Evolutionary conservation across 2,329 filamentous ascomycete species (phyloP).

Genomic region (Metarhizium sp.): DNA sequence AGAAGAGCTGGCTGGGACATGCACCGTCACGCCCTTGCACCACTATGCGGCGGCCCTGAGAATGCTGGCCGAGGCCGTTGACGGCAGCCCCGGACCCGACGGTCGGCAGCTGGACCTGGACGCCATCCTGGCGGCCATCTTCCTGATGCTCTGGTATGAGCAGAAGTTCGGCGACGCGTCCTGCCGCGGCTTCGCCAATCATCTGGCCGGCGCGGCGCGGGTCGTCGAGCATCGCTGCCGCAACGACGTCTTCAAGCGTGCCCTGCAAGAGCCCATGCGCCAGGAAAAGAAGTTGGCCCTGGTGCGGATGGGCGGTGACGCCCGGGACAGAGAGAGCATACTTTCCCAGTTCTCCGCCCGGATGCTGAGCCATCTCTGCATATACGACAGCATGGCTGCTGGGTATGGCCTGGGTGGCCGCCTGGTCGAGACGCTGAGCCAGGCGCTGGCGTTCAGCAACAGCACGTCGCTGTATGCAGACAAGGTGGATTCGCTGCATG

Average conservation of each 20-base stretch:
- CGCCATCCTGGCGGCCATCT: slow-evolving; percentile 19
- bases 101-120: slow-evolving; percentile 14
- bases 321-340: not conserved
- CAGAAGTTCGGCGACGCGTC: slow-evolving; percentile 26
- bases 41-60: slow-evolving; percentile 23
- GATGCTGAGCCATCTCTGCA: slow-evolving; percentile 23
- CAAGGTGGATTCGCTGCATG: slow-evolving; percentile 19
- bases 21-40: slow-evolving; percentile 10
- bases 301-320: slow-evolving; percentile 1
- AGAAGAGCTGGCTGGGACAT: slow-evolving; percentile 3
- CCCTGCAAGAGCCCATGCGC: not conserved
- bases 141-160: slow-evolving; percentile 27
- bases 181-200: slow-evolving; percentile 20
- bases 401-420: slow-evolving; percentile 22
- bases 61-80: slow-evolving; percentile 20
- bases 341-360: slow-evolving; percentile 23
- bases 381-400: slow-evolving; percentile 19
- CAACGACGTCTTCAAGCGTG: slow-evolving; percentile 5
- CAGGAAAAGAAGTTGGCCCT: slow-evolving; percentile 6
- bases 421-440: slow-evolving; percentile 12
- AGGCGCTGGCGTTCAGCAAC: slow-evolving; percentile 3
- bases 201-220: slow-evolving; percentile 21
- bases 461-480: slow-evolving; percentile 8
- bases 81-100: slow-evolving; percentile 7
- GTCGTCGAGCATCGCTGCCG: slow-evolving; percentile 18